Percentiles rank a stretch among this genome's conserved stretches.
These are phyloP conservation scores for Candida easanensis DNA, from an alignment of 805 yeast genomes.

Conservation along the genomic window DNA sequence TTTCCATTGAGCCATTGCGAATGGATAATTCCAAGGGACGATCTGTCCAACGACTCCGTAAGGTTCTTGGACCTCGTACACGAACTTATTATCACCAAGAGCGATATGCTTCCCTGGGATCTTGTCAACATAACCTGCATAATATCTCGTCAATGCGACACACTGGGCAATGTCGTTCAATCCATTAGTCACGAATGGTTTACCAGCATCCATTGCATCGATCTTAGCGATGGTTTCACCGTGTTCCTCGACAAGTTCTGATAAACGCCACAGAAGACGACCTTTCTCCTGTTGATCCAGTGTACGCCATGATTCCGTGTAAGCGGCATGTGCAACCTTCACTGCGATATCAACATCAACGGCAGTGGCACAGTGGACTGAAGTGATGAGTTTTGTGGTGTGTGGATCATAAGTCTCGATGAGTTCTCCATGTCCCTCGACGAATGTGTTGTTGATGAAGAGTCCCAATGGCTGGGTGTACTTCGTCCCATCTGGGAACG, in stretches of 20 bases:
- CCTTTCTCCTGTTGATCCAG: slow-evolving; percentile 57
- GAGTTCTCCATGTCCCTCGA: slow-evolving; percentile 57
- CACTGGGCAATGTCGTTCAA: slow-evolving; percentile 66
- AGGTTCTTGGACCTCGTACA: slow-evolving; percentile 68
- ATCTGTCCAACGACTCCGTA: slow-evolving; percentile 80
- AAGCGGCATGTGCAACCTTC: slow-evolving; percentile 56
- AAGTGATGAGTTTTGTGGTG: slow-evolving; percentile 57
- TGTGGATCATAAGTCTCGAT: slow-evolving; percentile 53
- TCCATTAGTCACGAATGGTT: slow-evolving; percentile 63
- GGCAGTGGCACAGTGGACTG: slow-evolving; percentile 25
- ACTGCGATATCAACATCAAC: slow-evolving; percentile 26
- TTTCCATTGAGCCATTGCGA: slow-evolving; percentile 78
- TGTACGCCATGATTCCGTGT: slow-evolving; percentile 61
- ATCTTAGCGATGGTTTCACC: slow-evolving; percentile 63
- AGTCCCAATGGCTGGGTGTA: slow-evolving; percentile 84
- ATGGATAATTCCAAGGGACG: slow-evolving; percentile 85
- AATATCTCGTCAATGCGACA: slow-evolving; percentile 59
- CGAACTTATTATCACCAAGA: slow-evolving; percentile 64
- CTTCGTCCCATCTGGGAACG: slow-evolving; percentile 63
- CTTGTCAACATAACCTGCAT: slow-evolving; percentile 75
- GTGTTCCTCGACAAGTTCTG: slow-evolving; percentile 64
- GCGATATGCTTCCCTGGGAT: slow-evolving; percentile 59
- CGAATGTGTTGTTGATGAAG: slow-evolving; percentile 85
- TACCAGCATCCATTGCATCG: slow-evolving; percentile 78
- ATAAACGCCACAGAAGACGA: slow-evolving; percentile 52